Percentiles rank a stretch among this genome's conserved stretches.
phyloP scores from a whole-genome alignment of 108 stramenopile species.

The Parietichytrium sp. region DNA sequence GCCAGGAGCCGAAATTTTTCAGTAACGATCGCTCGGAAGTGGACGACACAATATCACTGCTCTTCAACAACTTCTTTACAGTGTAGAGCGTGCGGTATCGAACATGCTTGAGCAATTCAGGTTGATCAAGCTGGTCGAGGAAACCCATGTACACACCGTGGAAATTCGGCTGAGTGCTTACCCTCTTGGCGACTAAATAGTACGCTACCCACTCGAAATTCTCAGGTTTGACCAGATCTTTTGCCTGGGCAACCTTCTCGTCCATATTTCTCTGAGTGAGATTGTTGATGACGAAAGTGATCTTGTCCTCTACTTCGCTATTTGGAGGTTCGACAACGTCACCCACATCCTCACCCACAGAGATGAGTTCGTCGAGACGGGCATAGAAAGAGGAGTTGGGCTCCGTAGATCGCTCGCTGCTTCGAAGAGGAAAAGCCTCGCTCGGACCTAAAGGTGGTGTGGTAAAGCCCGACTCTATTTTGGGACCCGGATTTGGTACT shows the following conservation, averaged over 20 bases:
- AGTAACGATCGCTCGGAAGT: constrained; percentile 89
- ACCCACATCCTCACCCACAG: background rate
- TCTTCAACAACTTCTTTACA: constrained; percentile 84
- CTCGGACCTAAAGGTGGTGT: background rate
- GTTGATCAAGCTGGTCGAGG: constrained; percentile 78
- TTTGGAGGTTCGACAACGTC: constrained; percentile 60
- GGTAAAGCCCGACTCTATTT: background rate
- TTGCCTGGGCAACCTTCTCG: constrained; percentile 80
- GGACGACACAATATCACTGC: constrained; percentile 88
- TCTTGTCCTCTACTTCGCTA: constrained; percentile 78
- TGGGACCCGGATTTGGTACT: background rate
- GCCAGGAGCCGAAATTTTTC: constrained; percentile 97
- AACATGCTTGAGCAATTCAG: constrained; percentile 80
- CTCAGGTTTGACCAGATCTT: constrained; percentile 75
- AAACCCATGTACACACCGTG: constrained; percentile 87
- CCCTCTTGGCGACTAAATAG: constrained; percentile 94
- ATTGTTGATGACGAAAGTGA: constrained; percentile 97
- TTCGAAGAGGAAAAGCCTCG: background rate
- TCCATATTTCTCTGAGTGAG: constrained; percentile 87
- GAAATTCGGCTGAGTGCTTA: constrained; percentile 95
- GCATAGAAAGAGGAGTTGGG: background rate
- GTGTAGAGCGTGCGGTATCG: constrained; percentile 83
- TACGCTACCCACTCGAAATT: constrained; percentile 94
- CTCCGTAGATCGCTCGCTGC: background rate
- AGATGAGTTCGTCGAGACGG: constrained; percentile 35